phyloP scores from a whole-genome alignment of 2,329 filamentous ascomycete genomes.

The Canariomyces notabilis region DNA sequence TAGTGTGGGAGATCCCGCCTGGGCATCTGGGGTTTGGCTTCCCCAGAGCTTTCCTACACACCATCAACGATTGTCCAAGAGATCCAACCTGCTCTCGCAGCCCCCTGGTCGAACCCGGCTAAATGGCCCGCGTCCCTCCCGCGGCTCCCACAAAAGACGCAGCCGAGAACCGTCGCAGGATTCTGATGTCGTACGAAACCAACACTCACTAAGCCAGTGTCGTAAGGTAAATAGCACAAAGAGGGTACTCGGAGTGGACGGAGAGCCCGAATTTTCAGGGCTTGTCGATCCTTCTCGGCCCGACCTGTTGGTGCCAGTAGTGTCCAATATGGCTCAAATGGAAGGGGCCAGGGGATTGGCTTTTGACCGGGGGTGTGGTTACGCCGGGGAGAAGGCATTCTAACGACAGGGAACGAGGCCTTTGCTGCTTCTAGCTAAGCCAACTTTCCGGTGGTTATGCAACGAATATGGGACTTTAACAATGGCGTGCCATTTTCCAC shows the following conservation, averaged over 20 bases:
- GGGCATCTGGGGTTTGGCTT: slow-evolving; percentile 4
- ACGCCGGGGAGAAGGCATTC: background rate
- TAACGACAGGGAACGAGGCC: background rate
- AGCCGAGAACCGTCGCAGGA: no score
- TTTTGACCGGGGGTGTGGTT: background rate
- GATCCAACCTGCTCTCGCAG: background rate
- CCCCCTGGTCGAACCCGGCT: no score
- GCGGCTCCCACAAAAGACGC: no score
- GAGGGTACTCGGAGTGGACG: background rate
- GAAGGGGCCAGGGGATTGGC: background rate
- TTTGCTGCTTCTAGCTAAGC: background rate
- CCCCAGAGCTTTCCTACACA: slow-evolving; percentile 5
- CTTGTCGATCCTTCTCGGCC: slow-evolving; percentile 2
- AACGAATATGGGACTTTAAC: background rate
- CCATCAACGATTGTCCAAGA: slow-evolving; percentile 5
- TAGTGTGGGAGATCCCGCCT: slow-evolving; percentile 7
- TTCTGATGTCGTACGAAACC: background rate
- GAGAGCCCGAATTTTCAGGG: background rate
- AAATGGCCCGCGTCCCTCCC: no score
- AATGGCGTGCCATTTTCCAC: background rate
- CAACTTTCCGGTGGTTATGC: background rate
- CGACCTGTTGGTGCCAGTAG: slow-evolving; percentile 1
- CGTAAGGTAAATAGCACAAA: background rate
- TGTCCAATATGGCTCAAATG: slow-evolving; percentile 3
- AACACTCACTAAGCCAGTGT: background rate